Evolutionary conservation across 31 red algal species (phyloP).

Genomic region (Asparagopsis taxiformis): DNA sequence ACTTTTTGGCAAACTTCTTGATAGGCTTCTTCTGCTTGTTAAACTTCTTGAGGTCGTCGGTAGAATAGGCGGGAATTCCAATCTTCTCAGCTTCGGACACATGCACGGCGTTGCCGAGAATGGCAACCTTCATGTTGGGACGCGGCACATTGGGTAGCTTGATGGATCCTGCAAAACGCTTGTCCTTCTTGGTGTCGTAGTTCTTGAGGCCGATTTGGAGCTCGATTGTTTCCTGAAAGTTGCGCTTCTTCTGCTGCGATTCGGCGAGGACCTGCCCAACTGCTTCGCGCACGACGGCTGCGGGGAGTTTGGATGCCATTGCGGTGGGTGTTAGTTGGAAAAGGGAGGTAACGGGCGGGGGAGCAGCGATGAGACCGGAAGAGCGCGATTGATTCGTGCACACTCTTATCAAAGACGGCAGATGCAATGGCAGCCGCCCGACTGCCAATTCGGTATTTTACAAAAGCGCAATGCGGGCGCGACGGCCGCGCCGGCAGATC

Average conservation of each 20-base stretch:
- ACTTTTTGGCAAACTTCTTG: conserved; percentile 99
- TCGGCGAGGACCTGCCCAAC: conserved; percentile 86
- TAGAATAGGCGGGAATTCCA: conserved; percentile 82
- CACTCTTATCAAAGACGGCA: no score
- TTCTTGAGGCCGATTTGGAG: conserved; percentile 99
- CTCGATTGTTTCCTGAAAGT: conserved; percentile 99
- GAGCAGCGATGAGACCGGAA: no score
- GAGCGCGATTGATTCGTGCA: no score
- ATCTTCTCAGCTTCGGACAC: conserved; percentile 87
- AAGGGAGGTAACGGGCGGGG: no score
- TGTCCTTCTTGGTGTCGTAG: conserved; percentile 99
- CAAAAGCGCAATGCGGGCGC: no score
- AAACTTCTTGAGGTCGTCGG: conserved; percentile 96
- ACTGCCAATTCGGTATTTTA: no score
- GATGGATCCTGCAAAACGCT: conserved; percentile 94
- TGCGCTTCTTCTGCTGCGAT: conserved; percentile 85
- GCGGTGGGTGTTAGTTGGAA: conserved; percentile 11
- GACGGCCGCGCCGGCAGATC: no score
- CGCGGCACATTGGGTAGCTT: conserved; percentile 88
- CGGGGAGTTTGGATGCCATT: conserved; percentile 79
- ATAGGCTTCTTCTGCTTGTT: conserved; percentile 99
- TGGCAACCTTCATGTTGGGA: conserved; percentile 92
- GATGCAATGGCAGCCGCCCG: no score
- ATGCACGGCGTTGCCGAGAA: conserved; percentile 91
- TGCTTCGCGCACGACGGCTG: conserved; percentile 78